Evolutionary conservation across 371 early-diverging fungal genomes (phyloP).

Genomic region (Dichotomocladium elegans): DNA sequence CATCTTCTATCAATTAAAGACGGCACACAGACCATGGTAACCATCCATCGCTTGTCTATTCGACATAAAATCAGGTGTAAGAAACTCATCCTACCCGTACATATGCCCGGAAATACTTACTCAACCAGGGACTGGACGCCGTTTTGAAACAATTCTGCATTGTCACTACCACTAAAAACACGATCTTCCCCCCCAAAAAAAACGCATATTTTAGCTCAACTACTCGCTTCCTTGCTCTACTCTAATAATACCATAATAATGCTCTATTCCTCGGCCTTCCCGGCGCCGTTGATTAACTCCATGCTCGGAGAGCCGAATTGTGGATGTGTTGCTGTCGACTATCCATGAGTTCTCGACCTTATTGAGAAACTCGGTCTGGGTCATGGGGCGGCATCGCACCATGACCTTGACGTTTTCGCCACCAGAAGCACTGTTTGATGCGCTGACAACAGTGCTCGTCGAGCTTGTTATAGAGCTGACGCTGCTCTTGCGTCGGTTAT

Average conservation of each 20-base stretch:
- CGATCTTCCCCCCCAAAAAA: slow-evolving; percentile 7
- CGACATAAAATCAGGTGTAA: not conserved
- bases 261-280: slow-evolving; percentile 9
- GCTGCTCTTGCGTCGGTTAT: slow-evolving; percentile 4
- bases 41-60: slow-evolving; percentile 14
- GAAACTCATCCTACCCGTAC: not conserved
- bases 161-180: slow-evolving; percentile 11
- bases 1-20: not conserved
- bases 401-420: slow-evolving; percentile 39
- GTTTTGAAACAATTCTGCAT: slow-evolving; percentile 6
- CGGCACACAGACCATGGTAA: slow-evolving; percentile 12
- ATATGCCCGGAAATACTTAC: slow-evolving; percentile 17
- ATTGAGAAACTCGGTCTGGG: slow-evolving; percentile 11
- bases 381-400: slow-evolving; percentile 36
- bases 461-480: slow-evolving; percentile 1
- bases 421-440: not conserved
- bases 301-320: slow-evolving; percentile 3
- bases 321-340: not conserved
- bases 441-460: not conserved
- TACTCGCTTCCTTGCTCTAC: not conserved
- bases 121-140: slow-evolving; percentile 17
- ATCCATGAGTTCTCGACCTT: slow-evolving; percentile 7
- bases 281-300: slow-evolving; percentile 6
- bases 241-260: slow-evolving; percentile 14
- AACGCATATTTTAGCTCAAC: not conserved